Conservation (phyloP, 78 protist species). For the Protostelium mycophagum region DNA sequence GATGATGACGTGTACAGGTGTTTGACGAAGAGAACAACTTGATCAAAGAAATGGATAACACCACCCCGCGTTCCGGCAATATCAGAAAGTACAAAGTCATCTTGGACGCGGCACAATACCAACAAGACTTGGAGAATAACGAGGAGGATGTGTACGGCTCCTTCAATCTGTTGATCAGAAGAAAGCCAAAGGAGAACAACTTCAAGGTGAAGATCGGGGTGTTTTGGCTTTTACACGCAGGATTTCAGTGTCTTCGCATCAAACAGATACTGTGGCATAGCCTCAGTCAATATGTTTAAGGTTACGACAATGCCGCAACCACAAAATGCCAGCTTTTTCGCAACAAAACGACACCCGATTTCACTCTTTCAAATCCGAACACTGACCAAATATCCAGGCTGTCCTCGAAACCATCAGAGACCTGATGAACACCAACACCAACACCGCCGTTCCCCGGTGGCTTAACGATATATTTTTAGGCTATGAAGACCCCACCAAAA, state of each 20-base stretch:
- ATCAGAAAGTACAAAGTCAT: slow-evolving; percentile 40
- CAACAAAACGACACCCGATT: too few species aligned
- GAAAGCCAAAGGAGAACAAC: slow-evolving; percentile 83
- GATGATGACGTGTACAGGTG: too few species aligned
- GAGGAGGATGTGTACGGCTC: slow-evolving; percentile 25
- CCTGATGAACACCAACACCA: slow-evolving; percentile 48
- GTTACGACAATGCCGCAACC: too few species aligned
- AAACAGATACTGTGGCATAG: too few species aligned
- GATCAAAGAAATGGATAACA: neutral
- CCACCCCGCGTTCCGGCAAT: neutral
- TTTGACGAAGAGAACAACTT: slow-evolving; percentile 1
- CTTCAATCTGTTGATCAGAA: slow-evolving; percentile 83
- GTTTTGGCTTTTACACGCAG: neutral
- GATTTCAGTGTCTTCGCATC: slow-evolving; percentile 68
- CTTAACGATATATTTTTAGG: slow-evolving; percentile 85
- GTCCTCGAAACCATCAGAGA: slow-evolving; percentile 84
- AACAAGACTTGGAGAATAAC: slow-evolving; percentile 22
- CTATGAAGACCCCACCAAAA: slow-evolving; percentile 32
- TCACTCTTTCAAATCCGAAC: neutral
- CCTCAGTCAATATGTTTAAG: too few species aligned
- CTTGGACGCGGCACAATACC: slow-evolving; percentile 76
- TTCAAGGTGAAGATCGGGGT: slow-evolving; percentile 13
- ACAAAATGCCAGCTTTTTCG: too few species aligned
- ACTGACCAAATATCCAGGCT: slow-evolving; percentile 59
- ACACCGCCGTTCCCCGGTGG: slow-evolving; percentile 86